Percentiles rank a stretch among this genome's conserved stretches.
phyloP scores from a whole-genome alignment of 768 basidiomycete genomes.

The Russula dissimulans region DNA sequence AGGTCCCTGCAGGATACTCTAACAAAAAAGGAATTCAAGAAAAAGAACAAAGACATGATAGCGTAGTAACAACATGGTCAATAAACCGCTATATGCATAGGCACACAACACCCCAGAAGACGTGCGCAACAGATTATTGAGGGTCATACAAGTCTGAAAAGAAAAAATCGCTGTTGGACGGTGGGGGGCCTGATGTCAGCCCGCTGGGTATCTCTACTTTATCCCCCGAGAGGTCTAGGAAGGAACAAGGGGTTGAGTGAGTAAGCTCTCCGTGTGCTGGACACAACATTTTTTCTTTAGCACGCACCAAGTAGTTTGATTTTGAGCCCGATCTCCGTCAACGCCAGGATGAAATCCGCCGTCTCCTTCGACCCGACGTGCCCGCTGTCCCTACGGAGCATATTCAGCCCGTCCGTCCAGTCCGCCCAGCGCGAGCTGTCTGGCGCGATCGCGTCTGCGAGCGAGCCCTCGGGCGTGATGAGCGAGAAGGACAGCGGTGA shows the following conservation, averaged over 20 bases:
- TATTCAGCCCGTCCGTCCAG: conserved; percentile 90
- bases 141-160: conserved; percentile 52
- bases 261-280: too few species aligned
- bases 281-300: too few species aligned
- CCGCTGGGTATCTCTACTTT: conserved; percentile 83
- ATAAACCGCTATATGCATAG: not conserved
- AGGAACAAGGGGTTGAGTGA: not conserved
- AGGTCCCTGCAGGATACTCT: not conserved
- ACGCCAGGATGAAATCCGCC: conserved; percentile 71
- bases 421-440: conserved; percentile 77
- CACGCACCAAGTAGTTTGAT: conserved; percentile 76
- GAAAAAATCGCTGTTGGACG: conserved; percentile 74
- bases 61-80: not conserved
- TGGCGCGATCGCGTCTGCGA: conserved; percentile 29
- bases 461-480: conserved; percentile 24
- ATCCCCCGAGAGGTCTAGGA: conserved; percentile 75
- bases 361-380: conserved; percentile 82
- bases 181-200: conserved; percentile 68
- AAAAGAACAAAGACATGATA: not conserved
- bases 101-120: not conserved
- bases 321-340: conserved; percentile 88
- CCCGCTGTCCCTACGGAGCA: conserved; percentile 73
- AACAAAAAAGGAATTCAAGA: not conserved
- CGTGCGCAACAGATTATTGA: conserved; percentile 5
- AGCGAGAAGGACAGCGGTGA: conserved; percentile 25